phyloP scores from a whole-genome alignment of 257 asterid genomes.

The Solanum bukasovii region DNA sequence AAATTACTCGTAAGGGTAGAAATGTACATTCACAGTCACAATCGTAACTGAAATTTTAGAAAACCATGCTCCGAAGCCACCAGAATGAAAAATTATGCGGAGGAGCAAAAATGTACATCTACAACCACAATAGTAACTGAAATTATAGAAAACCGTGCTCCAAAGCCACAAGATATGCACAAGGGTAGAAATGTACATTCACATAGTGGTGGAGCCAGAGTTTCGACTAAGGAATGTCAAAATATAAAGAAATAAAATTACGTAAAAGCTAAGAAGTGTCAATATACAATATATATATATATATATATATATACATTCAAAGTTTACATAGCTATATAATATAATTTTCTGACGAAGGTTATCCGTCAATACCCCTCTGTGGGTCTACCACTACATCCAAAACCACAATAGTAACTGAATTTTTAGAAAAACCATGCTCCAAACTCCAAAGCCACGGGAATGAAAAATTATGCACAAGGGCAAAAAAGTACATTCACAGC shows the following conservation, averaged over 20 bases:
- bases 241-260: too few species aligned
- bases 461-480: not conserved
- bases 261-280: fast-evolving
- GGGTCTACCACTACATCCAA: not conserved
- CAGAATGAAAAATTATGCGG: too few species aligned
- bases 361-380: too few species aligned
- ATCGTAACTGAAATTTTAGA: not conserved
- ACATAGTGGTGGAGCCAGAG: too few species aligned
- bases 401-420: not conserved
- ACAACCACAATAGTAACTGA: not conserved
- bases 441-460: not conserved
- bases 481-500: not conserved
- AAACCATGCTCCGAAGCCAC: not conserved
- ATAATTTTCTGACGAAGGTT: too few species aligned
- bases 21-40: not conserved
- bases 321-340: too few species aligned
- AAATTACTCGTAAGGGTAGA: not conserved
- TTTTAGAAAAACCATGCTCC: not conserved
- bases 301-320: too few species aligned
- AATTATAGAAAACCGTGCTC: not conserved
- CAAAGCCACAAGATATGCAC: not conserved
- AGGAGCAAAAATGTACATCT: not conserved
- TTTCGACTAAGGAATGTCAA: fast-evolving
- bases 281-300: too few species aligned
- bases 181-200: not conserved